Conservation (phyloP, 163 green algal species). For the Scenedesmus sp. region DNA sequence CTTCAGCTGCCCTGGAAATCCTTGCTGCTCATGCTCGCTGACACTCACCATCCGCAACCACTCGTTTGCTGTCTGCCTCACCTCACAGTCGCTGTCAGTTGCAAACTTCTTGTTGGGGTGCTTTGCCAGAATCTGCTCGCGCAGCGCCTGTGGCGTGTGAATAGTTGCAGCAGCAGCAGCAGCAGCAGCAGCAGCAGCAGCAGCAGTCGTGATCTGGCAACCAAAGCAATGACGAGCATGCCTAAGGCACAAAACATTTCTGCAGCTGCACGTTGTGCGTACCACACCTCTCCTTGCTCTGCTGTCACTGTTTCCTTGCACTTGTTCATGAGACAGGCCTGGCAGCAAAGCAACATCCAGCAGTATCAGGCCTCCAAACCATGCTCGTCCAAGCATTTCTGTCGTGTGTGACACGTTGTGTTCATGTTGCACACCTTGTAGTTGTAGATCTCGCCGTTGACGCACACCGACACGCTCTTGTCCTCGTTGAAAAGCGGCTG, state of each 20-base stretch:
- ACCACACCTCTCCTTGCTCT: neutral
- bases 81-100: constrained; percentile 82
- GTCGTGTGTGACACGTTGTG: neutral
- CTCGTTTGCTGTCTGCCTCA: neutral
- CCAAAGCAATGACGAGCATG: neutral
- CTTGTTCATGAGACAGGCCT: no score
- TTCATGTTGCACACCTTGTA: constrained; percentile 58
- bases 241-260: neutral
- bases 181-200: neutral
- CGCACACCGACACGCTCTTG: constrained; percentile 67
- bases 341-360: neutral
- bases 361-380: neutral
- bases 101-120: constrained; percentile 68
- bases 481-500: constrained; percentile 79
- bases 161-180: neutral
- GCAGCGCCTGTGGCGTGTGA: no score
- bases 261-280: no score
- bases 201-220: neutral
- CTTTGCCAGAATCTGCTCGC: constrained; percentile 64
- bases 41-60: no score
- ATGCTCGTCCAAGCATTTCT: neutral
- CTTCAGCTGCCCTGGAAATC: no score
- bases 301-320: neutral
- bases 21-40: neutral
- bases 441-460: constrained; percentile 93